These are phyloP conservation scores for Tinospora cordifolia DNA, from an alignment of 164 flowering plant species.

Conservation along the genomic window DNA sequence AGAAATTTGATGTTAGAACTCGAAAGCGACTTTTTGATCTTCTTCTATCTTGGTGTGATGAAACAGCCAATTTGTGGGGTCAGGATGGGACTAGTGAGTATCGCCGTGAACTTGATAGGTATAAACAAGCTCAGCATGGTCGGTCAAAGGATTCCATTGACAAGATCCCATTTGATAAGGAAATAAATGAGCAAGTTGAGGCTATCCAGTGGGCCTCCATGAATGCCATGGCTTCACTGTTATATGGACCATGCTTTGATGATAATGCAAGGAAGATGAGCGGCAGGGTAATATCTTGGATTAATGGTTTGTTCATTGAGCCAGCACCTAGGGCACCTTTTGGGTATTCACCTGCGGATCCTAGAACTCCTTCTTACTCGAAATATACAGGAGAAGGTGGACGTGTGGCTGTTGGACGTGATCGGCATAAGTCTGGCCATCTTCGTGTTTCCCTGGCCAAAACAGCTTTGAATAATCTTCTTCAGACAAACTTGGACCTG, in stretches of 20 bases:
- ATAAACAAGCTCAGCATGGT: slow-evolving; percentile 73
- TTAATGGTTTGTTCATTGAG: slow-evolving; percentile 84
- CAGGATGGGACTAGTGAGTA: slow-evolving; percentile 84
- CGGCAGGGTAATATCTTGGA: slow-evolving; percentile 91
- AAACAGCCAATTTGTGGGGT: slow-evolving; percentile 64
- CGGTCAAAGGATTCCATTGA: slow-evolving; percentile 94
- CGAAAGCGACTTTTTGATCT: slow-evolving; percentile 87
- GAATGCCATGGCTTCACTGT: slow-evolving; percentile 94
- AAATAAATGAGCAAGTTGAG: slow-evolving; percentile 84
- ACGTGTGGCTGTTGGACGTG: slow-evolving; percentile 67
- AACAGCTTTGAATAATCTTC: slow-evolving; percentile 87
- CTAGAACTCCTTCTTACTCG: slow-evolving; percentile 93
- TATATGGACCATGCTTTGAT: slow-evolving; percentile 98
- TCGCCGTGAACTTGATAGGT: slow-evolving; percentile 88
- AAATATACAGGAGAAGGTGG: slow-evolving; percentile 69
- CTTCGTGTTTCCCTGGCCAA: slow-evolving; percentile 80
- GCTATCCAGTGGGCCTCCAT: slow-evolving; percentile 97
- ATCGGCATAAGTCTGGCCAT: slow-evolving; percentile 75
- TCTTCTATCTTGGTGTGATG: slow-evolving; percentile 95
- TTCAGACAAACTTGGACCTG: slow-evolving; percentile 88
- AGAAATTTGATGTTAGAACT: slow-evolving; percentile 80
- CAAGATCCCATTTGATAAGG: slow-evolving; percentile 90
- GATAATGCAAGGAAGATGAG: slow-evolving; percentile 98
- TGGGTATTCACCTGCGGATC: slow-evolving; percentile 97
- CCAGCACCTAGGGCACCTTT: slow-evolving; percentile 84